Evolutionary conservation across 1,284 basidiomycete species (phyloP).

Genomic region (Malassezia equina): DNA sequence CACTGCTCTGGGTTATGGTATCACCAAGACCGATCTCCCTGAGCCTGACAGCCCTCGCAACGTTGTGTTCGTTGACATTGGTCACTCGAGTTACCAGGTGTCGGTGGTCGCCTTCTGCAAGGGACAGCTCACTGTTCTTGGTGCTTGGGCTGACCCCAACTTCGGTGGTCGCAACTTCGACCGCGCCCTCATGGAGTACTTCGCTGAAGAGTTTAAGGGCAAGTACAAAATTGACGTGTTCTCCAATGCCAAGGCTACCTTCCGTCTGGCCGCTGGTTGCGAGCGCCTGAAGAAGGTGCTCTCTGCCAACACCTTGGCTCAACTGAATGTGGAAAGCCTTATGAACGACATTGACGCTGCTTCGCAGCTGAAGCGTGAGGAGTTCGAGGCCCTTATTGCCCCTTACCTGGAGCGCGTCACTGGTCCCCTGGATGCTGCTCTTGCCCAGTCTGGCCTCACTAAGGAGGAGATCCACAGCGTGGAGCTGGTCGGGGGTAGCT

Average conservation of each 20-base stretch:
- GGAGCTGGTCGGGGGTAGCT: slow-evolving; percentile 45
- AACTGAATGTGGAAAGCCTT: slow-evolving; percentile 46
- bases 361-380: slow-evolving; percentile 46
- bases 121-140: slow-evolving; percentile 45
- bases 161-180: slow-evolving; percentile 48
- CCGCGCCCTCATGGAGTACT: slow-evolving; percentile 45
- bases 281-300: slow-evolving; percentile 48
- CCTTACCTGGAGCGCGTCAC: slow-evolving; percentile 38
- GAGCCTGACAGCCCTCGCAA: slow-evolving; percentile 44
- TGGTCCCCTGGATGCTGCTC: slow-evolving; percentile 36
- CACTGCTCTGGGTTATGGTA: slow-evolving; percentile 45
- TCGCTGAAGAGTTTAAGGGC: slow-evolving; percentile 46
- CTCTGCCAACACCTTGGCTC: slow-evolving; percentile 45
- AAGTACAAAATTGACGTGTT: slow-evolving; percentile 48
- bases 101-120: slow-evolving; percentile 46
- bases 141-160: slow-evolving; percentile 44
- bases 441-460: slow-evolving; percentile 39
- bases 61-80: slow-evolving; percentile 47
- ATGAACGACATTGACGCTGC: slow-evolving; percentile 47
- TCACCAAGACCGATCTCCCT: slow-evolving; percentile 47
- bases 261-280: slow-evolving; percentile 45
- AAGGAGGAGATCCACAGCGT: slow-evolving; percentile 44
- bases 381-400: slow-evolving; percentile 42
- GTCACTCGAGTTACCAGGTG: slow-evolving; percentile 47
- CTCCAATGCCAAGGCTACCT: slow-evolving; percentile 45